phyloP scores from a whole-genome alignment of 1,284 basidiomycete species.

The Amylostereum areolatum region DNA sequence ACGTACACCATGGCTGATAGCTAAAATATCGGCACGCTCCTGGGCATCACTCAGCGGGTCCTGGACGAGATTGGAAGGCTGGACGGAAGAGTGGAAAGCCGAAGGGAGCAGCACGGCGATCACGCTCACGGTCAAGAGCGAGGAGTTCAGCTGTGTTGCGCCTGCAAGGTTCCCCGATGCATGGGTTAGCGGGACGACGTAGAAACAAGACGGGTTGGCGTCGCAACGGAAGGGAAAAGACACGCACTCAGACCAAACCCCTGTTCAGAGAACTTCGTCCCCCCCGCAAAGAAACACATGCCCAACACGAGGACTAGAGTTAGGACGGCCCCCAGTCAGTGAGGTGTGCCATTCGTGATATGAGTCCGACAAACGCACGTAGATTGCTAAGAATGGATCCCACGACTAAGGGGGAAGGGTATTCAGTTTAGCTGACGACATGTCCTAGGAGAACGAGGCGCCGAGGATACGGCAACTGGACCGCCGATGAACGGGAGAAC shows the following conservation, averaged over 20 bases:
- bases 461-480: too few species aligned
- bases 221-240: background rate
- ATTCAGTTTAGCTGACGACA: conserved; percentile 9
- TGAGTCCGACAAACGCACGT: conserved; percentile 32
- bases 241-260: conserved; percentile 63
- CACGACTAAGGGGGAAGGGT: conserved; percentile 44
- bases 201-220: background rate
- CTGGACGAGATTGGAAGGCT: background rate
- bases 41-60: conserved; percentile 16
- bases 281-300: conserved; percentile 48
- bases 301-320: conserved; percentile 60
- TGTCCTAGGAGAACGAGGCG: background rate
- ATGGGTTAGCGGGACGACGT: conserved; percentile 16
- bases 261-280: conserved; percentile 62
- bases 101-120: conserved; percentile 78
- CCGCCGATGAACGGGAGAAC: too few species aligned
- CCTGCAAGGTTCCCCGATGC: conserved; percentile 29
- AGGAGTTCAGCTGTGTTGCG: conserved; percentile 75
- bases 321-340: conserved; percentile 4
- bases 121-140: conserved; percentile 73
- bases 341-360: background rate
- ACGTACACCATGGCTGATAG: conserved; percentile 75
- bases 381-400: conserved; percentile 82
- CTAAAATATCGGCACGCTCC: conserved; percentile 50
- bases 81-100: conserved; percentile 39